phyloP scores from a whole-genome alignment of 345 rosid species.

The Murraya koenigii region DNA sequence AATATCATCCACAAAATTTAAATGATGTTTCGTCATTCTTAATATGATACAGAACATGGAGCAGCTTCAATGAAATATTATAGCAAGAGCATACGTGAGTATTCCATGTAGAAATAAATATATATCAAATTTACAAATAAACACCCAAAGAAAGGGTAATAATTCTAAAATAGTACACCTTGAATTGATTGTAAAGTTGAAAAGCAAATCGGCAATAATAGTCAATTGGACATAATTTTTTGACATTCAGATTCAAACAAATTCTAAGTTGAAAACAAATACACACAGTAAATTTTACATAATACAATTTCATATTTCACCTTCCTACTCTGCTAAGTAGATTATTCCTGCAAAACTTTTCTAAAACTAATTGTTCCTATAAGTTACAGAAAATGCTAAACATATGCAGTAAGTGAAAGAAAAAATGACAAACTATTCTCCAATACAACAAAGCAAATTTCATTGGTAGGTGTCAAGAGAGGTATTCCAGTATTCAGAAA shows the following conservation, averaged over 20 bases:
- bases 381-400: conserved; percentile 32
- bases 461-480: conserved; percentile 21
- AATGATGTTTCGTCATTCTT: not conserved
- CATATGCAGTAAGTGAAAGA: conserved; percentile 8
- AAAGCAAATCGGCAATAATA: conserved; percentile 19
- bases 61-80: not conserved
- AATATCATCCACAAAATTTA: not conserved
- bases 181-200: not conserved
- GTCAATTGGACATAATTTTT: conserved; percentile 8
- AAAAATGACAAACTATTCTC: conserved; percentile 24
- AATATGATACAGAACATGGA: not conserved
- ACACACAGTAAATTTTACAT: conserved; percentile 30
- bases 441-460: conserved; percentile 29
- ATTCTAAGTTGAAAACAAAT: conserved; percentile 22
- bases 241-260: conserved; percentile 18
- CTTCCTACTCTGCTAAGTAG: conserved; percentile 30
- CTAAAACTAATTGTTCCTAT: conserved; percentile 21
- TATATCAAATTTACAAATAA: not conserved
- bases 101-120: not conserved
- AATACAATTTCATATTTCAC: conserved; percentile 14
- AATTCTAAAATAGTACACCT: not conserved
- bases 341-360: conserved; percentile 42
- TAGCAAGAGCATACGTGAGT: not conserved
- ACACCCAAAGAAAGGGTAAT: not conserved
- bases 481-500: conserved; percentile 18